Evolutionary conservation across 2,329 filamentous ascomycete genomes (phyloP).

Genomic region (Fusarium sterilihyphosum): DNA sequence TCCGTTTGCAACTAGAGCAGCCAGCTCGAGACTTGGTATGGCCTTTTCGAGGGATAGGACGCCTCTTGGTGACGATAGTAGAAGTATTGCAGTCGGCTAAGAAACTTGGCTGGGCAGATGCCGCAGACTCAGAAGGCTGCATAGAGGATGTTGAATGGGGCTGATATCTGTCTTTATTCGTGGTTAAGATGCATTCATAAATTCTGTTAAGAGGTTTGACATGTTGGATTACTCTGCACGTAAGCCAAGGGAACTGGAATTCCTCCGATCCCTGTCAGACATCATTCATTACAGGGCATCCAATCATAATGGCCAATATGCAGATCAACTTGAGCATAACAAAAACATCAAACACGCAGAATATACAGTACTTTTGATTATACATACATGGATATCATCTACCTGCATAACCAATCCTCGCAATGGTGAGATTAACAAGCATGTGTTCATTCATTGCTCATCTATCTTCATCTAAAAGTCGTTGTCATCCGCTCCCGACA

Average conservation of each 20-base stretch:
- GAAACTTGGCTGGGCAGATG: neutral
- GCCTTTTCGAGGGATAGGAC: constrained; percentile 48
- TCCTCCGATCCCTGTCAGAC: constrained; percentile 18
- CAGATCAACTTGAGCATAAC: neutral
- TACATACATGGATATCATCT: constrained; percentile 35
- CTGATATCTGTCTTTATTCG: no score
- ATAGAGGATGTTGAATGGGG: neutral
- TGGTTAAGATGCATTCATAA: neutral
- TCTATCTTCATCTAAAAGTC: constrained; percentile 72
- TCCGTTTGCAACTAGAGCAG: constrained; percentile 47
- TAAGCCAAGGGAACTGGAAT: neutral
- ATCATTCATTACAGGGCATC: neutral
- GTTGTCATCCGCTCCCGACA: constrained; percentile 85
- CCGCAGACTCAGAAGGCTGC: neutral
- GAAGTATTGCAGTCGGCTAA: neutral
- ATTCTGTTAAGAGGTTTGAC: neutral
- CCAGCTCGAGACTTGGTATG: constrained; percentile 49
- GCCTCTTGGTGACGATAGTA: constrained; percentile 31
- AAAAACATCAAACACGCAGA: neutral
- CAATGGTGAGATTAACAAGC: constrained; percentile 37
- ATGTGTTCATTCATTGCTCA: constrained; percentile 36
- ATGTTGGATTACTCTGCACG: neutral
- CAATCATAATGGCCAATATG: constrained; percentile 10
- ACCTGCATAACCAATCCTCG: constrained; percentile 32
- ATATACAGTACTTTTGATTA: constrained; percentile 29